These are phyloP conservation scores for Candida krabiensis DNA, from an alignment of 805 yeast species.

Conservation along the genomic window DNA sequence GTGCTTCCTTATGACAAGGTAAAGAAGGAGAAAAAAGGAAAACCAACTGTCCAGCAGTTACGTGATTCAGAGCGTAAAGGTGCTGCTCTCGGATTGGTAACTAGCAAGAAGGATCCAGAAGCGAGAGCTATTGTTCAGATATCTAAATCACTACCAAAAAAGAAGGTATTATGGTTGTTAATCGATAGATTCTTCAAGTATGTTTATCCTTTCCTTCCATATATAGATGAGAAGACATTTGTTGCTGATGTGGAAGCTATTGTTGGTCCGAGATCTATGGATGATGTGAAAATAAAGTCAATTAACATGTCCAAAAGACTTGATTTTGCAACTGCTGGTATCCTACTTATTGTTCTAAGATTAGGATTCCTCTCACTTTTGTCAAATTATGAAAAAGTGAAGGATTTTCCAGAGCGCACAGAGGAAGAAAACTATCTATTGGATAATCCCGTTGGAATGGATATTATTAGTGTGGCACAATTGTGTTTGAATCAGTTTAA, in stretches of 20 bases:
- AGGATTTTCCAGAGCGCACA: constrained; percentile 26
- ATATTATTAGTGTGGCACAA: constrained; percentile 49
- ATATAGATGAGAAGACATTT: constrained; percentile 40
- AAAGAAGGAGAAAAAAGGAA: constrained; percentile 10
- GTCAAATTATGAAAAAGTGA: constrained; percentile 27
- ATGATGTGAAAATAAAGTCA: constrained; percentile 32
- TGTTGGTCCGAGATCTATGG: constrained; percentile 36
- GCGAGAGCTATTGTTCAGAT: constrained; percentile 29
- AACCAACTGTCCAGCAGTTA: not conserved
- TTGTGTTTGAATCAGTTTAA: constrained; percentile 57
- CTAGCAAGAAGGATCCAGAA: constrained; percentile 21
- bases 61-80: constrained; percentile 11
- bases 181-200: constrained; percentile 43
- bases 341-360: constrained; percentile 44
- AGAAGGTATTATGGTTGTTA: constrained; percentile 45
- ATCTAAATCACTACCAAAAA: constrained; percentile 41
- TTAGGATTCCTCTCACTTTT: constrained; percentile 43
- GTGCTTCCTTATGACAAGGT: constrained; percentile 30
- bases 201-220: constrained; percentile 50
- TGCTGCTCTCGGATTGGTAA: constrained; percentile 10
- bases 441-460: constrained; percentile 45
- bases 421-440: constrained; percentile 38
- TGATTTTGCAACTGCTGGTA: constrained; percentile 50
- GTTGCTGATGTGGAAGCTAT: constrained; percentile 35
- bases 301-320: constrained; percentile 41